phyloP scores from a whole-genome alignment of 495 filamentous ascomycete genomes.

The Penicillium ochrochloron region DNA sequence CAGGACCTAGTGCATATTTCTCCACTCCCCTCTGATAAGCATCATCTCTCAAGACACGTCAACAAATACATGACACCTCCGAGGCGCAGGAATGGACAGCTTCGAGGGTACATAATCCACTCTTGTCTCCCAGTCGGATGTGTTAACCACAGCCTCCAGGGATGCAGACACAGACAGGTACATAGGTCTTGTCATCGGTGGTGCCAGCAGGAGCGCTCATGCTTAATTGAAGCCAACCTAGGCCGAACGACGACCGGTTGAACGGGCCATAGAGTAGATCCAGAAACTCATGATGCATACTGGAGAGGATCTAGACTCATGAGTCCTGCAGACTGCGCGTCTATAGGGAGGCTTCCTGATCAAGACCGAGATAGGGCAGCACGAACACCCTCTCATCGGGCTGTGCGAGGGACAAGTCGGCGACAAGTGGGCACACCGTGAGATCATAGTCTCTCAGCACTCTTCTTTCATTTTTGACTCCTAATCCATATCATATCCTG shows the following conservation, averaged over 20 bases:
- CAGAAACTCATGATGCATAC: neutral
- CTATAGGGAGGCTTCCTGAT: neutral
- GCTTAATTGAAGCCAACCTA: neutral
- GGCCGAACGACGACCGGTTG: neutral
- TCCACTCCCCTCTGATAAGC: neutral
- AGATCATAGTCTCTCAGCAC: neutral
- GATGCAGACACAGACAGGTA: neutral
- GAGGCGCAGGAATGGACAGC: neutral
- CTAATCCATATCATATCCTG: conserved; percentile 57
- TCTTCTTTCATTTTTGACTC: neutral
- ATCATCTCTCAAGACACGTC: conserved; percentile 1
- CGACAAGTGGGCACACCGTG: neutral
- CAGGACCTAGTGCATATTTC: neutral
- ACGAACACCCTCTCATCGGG: neutral
- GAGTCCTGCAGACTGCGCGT: neutral
- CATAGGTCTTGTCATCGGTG: neutral
- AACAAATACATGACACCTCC: neutral
- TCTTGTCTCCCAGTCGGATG: neutral
- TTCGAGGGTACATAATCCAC: neutral
- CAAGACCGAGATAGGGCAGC: neutral
- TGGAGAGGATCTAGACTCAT: neutral
- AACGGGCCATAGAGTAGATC: neutral
- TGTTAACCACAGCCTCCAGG: neutral
- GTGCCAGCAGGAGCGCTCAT: neutral
- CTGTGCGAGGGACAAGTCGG: neutral